These are phyloP conservation scores for Colletotrichum abscissum DNA, from an alignment of 2,329 filamentous ascomycete genomes.

Conservation along the genomic window DNA sequence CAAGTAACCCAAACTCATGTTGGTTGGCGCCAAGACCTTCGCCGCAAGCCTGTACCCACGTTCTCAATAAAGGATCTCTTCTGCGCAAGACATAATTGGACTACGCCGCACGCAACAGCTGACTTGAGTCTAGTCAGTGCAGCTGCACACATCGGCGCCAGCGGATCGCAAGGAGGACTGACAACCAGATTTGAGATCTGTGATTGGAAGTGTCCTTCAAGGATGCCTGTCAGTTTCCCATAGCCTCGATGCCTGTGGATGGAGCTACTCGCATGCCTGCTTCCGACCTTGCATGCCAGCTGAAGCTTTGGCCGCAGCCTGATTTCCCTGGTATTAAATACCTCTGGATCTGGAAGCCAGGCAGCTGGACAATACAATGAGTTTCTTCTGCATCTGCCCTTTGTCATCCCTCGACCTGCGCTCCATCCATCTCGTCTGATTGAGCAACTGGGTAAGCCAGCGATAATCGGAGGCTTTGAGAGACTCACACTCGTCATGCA, in stretches of 20 bases:
- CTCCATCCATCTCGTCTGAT: background rate
- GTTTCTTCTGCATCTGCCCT: background rate
- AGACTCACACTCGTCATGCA: background rate
- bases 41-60: background rate
- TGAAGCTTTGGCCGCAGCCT: background rate
- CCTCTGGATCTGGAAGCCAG: background rate
- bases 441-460: background rate
- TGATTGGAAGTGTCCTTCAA: background rate
- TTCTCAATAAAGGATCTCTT: too few relatives aligned
- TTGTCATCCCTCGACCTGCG: background rate
- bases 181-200: background rate
- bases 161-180: background rate
- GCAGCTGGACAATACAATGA: background rate
- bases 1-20: background rate
- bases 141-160: background rate
- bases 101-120: background rate
- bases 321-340: background rate
- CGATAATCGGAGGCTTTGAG: background rate
- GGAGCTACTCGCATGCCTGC: background rate
- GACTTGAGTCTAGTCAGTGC: background rate
- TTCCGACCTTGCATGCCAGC: background rate
- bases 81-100: background rate
- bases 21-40: background rate
- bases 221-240: background rate
- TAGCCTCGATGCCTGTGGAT: background rate